Conservation (phyloP, 106 monocot genomes). For the Triglochin maritima region DNA sequence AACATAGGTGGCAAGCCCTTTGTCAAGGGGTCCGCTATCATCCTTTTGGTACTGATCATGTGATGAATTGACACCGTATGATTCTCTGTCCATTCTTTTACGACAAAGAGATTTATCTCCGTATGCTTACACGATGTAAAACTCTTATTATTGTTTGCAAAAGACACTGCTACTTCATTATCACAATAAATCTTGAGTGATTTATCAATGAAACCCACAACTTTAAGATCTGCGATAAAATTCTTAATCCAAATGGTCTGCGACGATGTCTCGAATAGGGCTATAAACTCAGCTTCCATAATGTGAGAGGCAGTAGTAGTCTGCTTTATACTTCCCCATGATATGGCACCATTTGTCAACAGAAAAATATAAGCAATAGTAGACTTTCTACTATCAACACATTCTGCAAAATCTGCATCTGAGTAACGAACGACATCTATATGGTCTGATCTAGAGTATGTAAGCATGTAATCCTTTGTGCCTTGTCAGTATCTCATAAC, state of each 20-base stretch:
- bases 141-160: constrained; percentile 2
- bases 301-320: not conserved
- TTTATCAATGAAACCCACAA: constrained; percentile 1
- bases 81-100: constrained; percentile 7
- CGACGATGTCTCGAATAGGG: not conserved
- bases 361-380: not conserved
- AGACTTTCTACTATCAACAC: not conserved
- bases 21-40: constrained; percentile 3
- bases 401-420: not conserved
- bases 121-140: not conserved
- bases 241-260: constrained; percentile 1
- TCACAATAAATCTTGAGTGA: constrained; percentile 2
- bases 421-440: not conserved
- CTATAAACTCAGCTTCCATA: not conserved
- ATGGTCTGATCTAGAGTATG: not conserved
- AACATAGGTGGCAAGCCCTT: constrained; percentile 1
- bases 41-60: not conserved
- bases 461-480: not conserved
- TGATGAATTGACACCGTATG: constrained; percentile 2
- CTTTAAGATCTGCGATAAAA: not conserved
- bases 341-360: not conserved
- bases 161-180: not conserved
- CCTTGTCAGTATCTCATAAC: not conserved
- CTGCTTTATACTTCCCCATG: constrained; percentile 1
- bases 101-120: constrained; percentile 7